phyloP scores from a whole-genome alignment of 495 filamentous ascomycete genomes.

The Xylaria castorea region DNA sequence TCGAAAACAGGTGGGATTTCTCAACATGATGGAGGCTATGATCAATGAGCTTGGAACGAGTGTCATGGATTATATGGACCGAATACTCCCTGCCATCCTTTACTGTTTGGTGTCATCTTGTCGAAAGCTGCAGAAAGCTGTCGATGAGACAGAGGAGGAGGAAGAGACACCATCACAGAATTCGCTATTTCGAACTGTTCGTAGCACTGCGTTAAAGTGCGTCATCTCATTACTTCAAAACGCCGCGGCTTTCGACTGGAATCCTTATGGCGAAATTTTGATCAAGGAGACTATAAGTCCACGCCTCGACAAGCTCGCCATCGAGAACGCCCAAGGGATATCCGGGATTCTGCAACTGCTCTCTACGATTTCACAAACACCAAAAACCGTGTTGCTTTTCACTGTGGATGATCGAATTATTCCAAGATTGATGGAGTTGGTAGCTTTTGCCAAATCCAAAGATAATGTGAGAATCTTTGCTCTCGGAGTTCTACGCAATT shows the following conservation, averaged over 20 bases:
- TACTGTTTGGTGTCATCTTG: conserved; percentile 80
- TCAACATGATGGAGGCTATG: conserved; percentile 91
- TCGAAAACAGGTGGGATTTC: conserved; percentile 83
- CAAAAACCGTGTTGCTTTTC: conserved; percentile 71
- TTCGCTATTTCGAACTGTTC: conserved; percentile 71
- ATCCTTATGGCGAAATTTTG: conserved; percentile 69
- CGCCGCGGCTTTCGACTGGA: conserved; percentile 71
- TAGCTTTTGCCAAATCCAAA: conserved; percentile 76
- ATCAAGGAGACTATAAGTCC: conserved; percentile 77
- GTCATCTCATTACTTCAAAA: conserved; percentile 77
- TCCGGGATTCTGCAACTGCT: conserved; percentile 84
- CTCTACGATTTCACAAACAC: conserved; percentile 74
- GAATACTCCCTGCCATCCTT: conserved; percentile 74
- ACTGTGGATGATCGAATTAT: conserved; percentile 68
- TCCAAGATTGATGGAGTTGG: conserved; percentile 70
- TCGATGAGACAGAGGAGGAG: conserved; percentile 52
- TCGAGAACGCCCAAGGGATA: conserved; percentile 86
- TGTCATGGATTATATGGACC: conserved; percentile 64
- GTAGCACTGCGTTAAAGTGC: conserved; percentile 78
- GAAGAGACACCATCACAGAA: conserved; percentile 54
- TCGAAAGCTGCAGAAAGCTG: conserved; percentile 57
- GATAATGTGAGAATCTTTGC: conserved; percentile 88
- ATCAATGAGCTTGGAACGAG: conserved; percentile 78
- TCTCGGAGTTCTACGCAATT: conserved; percentile 71
- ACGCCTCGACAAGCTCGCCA: conserved; percentile 78